These are phyloP conservation scores for Spathaspora boniae DNA, from an alignment of 805 yeast species.

Conservation along the genomic window DNA sequence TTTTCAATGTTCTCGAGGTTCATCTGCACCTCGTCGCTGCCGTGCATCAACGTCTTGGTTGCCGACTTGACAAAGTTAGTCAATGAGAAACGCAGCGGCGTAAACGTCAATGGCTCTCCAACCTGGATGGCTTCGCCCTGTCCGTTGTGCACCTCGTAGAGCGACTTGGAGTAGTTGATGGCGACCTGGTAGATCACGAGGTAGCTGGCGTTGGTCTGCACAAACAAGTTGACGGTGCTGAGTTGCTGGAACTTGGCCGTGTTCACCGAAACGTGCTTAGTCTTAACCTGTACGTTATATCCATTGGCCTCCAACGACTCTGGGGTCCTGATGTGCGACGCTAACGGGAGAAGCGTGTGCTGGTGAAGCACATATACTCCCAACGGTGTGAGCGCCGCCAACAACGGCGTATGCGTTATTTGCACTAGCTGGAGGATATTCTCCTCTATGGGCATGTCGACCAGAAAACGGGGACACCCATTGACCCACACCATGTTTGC, in stretches of 20 bases:
- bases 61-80: constrained; percentile 29
- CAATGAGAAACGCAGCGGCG: constrained; percentile 23
- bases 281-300: constrained; percentile 35
- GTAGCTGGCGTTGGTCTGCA: constrained; percentile 37
- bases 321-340: constrained; percentile 42
- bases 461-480: constrained; percentile 25
- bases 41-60: constrained; percentile 29
- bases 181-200: constrained; percentile 41
- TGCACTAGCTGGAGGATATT: constrained; percentile 19
- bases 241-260: constrained; percentile 30
- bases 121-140: constrained; percentile 31
- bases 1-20: constrained; percentile 36
- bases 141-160: constrained; percentile 29
- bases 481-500: constrained; percentile 34
- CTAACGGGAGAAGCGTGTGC: constrained; percentile 38
- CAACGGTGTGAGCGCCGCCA: constrained; percentile 27
- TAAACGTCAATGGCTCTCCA: constrained; percentile 29
- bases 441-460: constrained; percentile 22
- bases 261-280: constrained; percentile 35
- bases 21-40: constrained; percentile 14
- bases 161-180: constrained; percentile 27
- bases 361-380: constrained; percentile 29
- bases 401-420: constrained; percentile 25
- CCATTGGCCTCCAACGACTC: constrained; percentile 48
- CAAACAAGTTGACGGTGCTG: constrained; percentile 30